A percentile compares a stretch with the other conserved stretches of the same genome.
These are phyloP conservation scores for Fusarium coffeatum DNA, from an alignment of 2,329 filamentous ascomycete genomes.

Conservation along the genomic window DNA sequence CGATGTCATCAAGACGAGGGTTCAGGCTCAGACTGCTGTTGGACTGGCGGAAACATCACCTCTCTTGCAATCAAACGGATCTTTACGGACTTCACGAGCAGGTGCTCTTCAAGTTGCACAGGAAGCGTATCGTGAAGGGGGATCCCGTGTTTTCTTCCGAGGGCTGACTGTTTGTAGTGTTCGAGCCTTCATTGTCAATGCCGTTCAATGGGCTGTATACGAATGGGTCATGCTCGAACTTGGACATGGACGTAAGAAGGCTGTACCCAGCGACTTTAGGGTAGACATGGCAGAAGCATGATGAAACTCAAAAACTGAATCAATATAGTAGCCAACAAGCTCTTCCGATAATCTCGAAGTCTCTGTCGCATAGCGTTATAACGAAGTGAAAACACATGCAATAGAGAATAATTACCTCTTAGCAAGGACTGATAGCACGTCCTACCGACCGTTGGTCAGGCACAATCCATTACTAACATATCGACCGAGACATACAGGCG, in stretches of 20 bases:
- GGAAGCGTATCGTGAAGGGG: slow-evolving; percentile 73
- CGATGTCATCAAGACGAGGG: slow-evolving; percentile 90
- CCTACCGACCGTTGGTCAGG: not conserved
- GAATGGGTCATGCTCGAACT: slow-evolving; percentile 83
- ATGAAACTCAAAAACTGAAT: not conserved
- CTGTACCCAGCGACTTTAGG: not conserved
- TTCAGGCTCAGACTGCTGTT: slow-evolving; percentile 76
- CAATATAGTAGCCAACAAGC: not conserved
- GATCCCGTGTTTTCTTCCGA: slow-evolving; percentile 73
- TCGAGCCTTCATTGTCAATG: slow-evolving; percentile 91
- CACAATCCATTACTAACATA: not conserved
- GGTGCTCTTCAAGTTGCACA: slow-evolving; percentile 73
- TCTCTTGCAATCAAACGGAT: slow-evolving; percentile 37
- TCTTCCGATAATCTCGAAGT: not conserved
- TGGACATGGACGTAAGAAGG: slow-evolving; percentile 44
- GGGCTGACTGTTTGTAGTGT: slow-evolving; percentile 84
- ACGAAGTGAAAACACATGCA: not conserved
- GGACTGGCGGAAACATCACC: slow-evolving; percentile 29
- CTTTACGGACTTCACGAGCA: slow-evolving; percentile 47
- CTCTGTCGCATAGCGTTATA: not conserved
- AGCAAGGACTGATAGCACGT: not conserved
- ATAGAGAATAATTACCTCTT: not conserved
- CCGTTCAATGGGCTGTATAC: slow-evolving; percentile 91
- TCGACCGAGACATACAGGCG: not conserved
- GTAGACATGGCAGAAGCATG: slow-evolving; percentile 4